Conservation (phyloP, 1,139 yeast genomes). For the Torulaspora globosa region DNA sequence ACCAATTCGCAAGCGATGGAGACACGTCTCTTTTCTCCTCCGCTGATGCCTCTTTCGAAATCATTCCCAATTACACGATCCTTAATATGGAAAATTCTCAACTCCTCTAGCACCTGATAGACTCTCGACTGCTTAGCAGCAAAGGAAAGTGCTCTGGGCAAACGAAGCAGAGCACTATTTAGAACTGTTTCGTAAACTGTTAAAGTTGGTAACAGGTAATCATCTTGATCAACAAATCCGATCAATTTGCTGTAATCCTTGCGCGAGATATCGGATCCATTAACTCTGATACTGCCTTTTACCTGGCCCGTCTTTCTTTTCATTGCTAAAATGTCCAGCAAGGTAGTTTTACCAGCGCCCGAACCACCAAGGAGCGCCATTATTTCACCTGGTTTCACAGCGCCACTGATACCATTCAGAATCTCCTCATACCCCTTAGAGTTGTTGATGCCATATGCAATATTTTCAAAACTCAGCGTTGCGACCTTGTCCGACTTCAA, state of each 20-base stretch:
- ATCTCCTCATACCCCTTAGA: constrained; percentile 47
- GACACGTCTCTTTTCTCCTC: constrained; percentile 87
- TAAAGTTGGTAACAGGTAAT: constrained; percentile 80
- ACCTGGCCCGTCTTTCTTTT: constrained; percentile 74
- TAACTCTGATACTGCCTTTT: constrained; percentile 63
- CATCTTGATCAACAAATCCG: constrained; percentile 98
- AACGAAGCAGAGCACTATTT: constrained; percentile 81
- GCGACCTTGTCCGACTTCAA: constrained; percentile 64
- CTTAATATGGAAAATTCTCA: constrained; percentile 75
- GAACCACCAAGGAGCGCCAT: constrained; percentile 98
- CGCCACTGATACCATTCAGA: constrained; percentile 62
- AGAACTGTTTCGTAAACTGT: constrained; percentile 94
- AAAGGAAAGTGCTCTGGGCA: constrained; percentile 74
- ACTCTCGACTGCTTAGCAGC: constrained; percentile 75
- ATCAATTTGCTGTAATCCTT: constrained; percentile 60
- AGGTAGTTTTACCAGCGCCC: constrained; percentile 95
- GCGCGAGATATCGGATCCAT: constrained; percentile 50
- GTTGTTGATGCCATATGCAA: constrained; percentile 53
- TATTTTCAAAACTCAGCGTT: constrained; percentile 66
- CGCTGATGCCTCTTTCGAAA: constrained; percentile 87
- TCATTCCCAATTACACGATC: constrained; percentile 88
- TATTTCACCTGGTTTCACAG: constrained; percentile 81
- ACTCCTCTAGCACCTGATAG: constrained; percentile 75
- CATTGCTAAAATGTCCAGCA: constrained; percentile 83
- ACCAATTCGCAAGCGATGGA: constrained; percentile 88